A percentile compares a stretch with the other conserved stretches of the same genome.
These are phyloP conservation scores for Circinella umbellata DNA, from an alignment of 371 early-diverging fungal genomes.

Conservation along the genomic window DNA sequence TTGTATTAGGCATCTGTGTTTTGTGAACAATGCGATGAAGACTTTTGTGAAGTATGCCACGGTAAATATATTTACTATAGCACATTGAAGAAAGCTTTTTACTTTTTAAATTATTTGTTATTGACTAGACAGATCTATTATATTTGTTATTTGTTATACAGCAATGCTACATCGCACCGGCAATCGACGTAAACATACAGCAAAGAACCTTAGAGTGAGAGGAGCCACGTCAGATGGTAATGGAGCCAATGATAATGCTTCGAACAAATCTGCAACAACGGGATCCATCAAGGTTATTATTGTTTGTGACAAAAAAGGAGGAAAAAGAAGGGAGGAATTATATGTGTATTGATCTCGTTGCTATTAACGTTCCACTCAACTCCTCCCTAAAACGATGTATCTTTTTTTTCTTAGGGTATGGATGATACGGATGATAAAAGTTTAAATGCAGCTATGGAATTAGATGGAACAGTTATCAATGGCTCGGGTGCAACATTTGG, in stretches of 20 bases:
- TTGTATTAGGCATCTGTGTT: slow-evolving; percentile 58
- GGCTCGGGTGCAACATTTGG: slow-evolving; percentile 61
- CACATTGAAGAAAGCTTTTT: no score
- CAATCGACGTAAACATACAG: slow-evolving; percentile 47
- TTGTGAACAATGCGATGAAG: slow-evolving; percentile 84
- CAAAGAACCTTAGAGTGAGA: slow-evolving; percentile 29
- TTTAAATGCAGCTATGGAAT: slow-evolving; percentile 25
- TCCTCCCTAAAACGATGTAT: no score
- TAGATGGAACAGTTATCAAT: slow-evolving; percentile 54
- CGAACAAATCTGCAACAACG: not conserved
- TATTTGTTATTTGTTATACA: slow-evolving; percentile 9
- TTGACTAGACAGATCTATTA: no score
- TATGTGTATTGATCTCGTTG: no score
- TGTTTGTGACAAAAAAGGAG: no score
- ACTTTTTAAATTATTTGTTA: no score
- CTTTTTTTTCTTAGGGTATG: slow-evolving; percentile 2
- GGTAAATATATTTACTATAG: slow-evolving; percentile 20
- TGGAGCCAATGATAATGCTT: not conserved
- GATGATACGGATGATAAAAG: not conserved
- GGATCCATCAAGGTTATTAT: slow-evolving; percentile 7
- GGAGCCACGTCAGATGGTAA: not conserved
- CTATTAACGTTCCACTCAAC: no score
- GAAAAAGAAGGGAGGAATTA: not conserved
- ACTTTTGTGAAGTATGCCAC: slow-evolving; percentile 93
- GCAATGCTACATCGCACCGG: slow-evolving; percentile 61